Evolutionary conservation across 495 filamentous ascomycete genomes (phyloP).

Genomic region (Stereocaulon alpinum): DNA sequence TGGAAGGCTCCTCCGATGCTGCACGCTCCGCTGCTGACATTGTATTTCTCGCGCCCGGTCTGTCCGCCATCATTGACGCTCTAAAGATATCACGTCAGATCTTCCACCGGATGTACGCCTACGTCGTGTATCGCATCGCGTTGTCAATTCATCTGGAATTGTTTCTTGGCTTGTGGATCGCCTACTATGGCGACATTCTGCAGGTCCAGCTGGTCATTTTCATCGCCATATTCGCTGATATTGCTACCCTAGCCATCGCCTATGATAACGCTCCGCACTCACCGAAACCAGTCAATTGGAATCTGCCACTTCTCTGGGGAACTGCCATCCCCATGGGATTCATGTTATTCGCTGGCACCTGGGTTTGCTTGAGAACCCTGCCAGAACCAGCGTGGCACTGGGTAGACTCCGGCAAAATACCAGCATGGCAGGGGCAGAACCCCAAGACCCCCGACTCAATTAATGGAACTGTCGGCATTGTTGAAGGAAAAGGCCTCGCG

Average conservation of each 20-base stretch:
- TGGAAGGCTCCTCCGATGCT: slow-evolving; percentile 87
- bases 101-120: slow-evolving; percentile 95
- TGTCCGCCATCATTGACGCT: slow-evolving; percentile 86
- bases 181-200: slow-evolving; percentile 69
- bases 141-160: slow-evolving; percentile 83
- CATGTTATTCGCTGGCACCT: slow-evolving; percentile 71
- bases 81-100: slow-evolving; percentile 92
- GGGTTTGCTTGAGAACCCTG: slow-evolving; percentile 76
- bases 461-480: too few species aligned
- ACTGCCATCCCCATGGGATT: slow-evolving; percentile 76
- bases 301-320: slow-evolving; percentile 84
- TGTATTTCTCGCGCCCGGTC: slow-evolving; percentile 82
- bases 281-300: slow-evolving; percentile 85
- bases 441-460: too few species aligned
- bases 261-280: slow-evolving; percentile 90
- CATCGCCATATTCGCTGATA: slow-evolving; percentile 89
- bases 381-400: slow-evolving; percentile 7
- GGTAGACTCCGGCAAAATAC: too few species aligned
- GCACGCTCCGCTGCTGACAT: slow-evolving; percentile 90
- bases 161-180: slow-evolving; percentile 86
- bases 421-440: too few species aligned
- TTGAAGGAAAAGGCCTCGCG: slow-evolving; percentile 44
- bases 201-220: slow-evolving; percentile 84
- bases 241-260: slow-evolving; percentile 85
- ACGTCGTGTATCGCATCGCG: slow-evolving; percentile 92